phyloP scores from a whole-genome alignment of 1,284 basidiomycete genomes.

The Cryptococcus jaspeensis region DNA sequence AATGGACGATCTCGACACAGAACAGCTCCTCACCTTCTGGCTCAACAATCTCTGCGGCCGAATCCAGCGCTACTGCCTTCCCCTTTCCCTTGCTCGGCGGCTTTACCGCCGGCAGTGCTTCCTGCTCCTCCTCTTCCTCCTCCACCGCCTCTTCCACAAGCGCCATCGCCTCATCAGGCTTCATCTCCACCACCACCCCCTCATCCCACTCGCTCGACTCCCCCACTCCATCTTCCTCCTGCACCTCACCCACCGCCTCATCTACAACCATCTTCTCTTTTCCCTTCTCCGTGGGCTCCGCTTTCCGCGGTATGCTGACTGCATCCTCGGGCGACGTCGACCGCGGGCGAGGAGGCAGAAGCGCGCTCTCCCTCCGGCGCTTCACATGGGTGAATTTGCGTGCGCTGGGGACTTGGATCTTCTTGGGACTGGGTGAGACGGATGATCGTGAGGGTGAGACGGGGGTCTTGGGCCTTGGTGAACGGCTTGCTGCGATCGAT shows the following conservation, averaged over 20 bases:
- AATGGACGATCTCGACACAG: too few relatives aligned
- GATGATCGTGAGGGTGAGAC: slow-evolving; percentile 8
- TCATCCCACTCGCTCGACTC: slow-evolving; percentile 16
- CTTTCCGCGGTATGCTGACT: neutral
- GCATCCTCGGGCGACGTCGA: slow-evolving; percentile 7
- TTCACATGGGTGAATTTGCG: slow-evolving; percentile 6
- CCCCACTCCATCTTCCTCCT: slow-evolving; percentile 3
- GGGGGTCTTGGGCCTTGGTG: slow-evolving; percentile 11
- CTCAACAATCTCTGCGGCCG: neutral
- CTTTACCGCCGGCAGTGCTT: neutral
- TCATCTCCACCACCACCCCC: slow-evolving; percentile 10
- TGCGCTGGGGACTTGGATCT: neutral
- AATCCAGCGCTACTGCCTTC: neutral
- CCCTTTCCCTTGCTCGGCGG: neutral
- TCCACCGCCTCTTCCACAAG: slow-evolving; percentile 2
- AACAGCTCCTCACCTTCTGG: neutral
- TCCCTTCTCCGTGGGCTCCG: neutral
- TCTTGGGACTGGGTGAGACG: slow-evolving; percentile 14
- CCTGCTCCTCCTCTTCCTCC: neutral
- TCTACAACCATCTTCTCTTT: neutral
- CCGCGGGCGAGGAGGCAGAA: slow-evolving; percentile 13
- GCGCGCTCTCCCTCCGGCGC: slow-evolving; percentile 28
- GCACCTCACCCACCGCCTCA: neutral
- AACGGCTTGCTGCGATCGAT: slow-evolving; percentile 15
- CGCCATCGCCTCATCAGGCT: slow-evolving; percentile 3